phyloP scores from a whole-genome alignment of 2,329 filamentous ascomycete genomes.

The Aquanectria penicillioides region DNA sequence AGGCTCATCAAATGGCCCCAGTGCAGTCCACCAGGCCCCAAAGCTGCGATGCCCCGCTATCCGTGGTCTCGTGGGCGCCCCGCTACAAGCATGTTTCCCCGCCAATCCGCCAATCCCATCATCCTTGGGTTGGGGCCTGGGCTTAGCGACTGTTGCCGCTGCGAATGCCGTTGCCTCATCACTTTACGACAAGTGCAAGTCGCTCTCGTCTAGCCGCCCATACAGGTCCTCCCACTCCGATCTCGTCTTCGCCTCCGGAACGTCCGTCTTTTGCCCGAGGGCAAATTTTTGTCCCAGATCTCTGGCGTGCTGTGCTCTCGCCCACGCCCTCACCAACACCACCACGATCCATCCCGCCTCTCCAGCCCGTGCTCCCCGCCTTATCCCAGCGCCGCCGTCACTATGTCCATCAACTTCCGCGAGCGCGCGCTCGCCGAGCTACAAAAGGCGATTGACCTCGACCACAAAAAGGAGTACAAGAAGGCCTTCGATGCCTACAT shows the following conservation, averaged over 20 bases:
- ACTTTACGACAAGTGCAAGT: constrained; percentile 1
- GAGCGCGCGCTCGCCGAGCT: constrained; percentile 96
- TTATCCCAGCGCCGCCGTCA: constrained; percentile 41
- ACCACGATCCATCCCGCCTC: constrained; percentile 1
- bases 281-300: not conserved
- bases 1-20: constrained; percentile 10
- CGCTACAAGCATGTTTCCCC: constrained; percentile 53
- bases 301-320: constrained; percentile 16
- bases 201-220: not conserved
- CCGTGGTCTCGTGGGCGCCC: constrained; percentile 33
- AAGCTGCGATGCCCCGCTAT: constrained; percentile 40
- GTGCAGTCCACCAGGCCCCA: constrained; percentile 9
- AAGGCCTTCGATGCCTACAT: constrained; percentile 98
- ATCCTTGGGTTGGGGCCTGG: constrained; percentile 8
- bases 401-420: constrained; percentile 96
- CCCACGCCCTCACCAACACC: not conserved
- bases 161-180: constrained; percentile 19
- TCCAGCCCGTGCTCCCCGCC: constrained; percentile 27
- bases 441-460: constrained; percentile 96
- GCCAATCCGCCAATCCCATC: constrained; percentile 43
- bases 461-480: constrained; percentile 95
- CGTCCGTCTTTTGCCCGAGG: not conserved
- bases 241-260: not conserved
- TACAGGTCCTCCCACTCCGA: not conserved
- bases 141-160: constrained; percentile 5